Evolutionary conservation across 768 basidiomycete genomes (phyloP), one percentile per base, ranked within the genome.

Genomic region (Brasilioporus rufonigricans): DNA sequence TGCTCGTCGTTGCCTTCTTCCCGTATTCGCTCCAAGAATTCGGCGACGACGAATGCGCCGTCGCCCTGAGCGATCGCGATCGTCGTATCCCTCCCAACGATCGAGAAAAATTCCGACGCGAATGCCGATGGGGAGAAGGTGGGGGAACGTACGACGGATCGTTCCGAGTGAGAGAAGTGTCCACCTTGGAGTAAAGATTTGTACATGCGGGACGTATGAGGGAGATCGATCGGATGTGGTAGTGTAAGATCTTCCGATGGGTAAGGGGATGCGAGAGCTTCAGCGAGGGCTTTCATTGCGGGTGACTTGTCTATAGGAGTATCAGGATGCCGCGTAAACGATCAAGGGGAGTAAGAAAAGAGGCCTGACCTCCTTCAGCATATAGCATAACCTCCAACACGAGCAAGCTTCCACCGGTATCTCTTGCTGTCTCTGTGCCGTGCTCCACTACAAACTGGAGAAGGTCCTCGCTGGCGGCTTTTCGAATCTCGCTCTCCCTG

Each of bases 181-280:
- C 94, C 94, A 6, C 94, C 94, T 66, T 95, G 92, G 1, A 97
- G 77, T 7, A 97, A 82, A 7, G 84, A 85, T 68, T 97, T 97
- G 79, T 92, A 95, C 46, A 94, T 65, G 38, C 94, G 80, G 4
- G 90, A 87, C 1, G 87, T 82, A 62, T 93, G 91, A 1, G 92
- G 83, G 13, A 93, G 78, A 64, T 95, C 87, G 54, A 95, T 87
- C 16, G 81, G 80, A 70, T 93, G 91, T 0, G 80, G 77, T 12
- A 66, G 67, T 12, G 74, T 55, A 0, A 75, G 53, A 48, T 84
- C 81, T 6, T 76, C 63, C 21, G 82, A 77, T 0, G 86, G 83
- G 65, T 87, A 85, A 6, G 83, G 74, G 2, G 71, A 62, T 2
- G 79, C 69, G 19, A 93, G 76, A 0, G 83, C 78, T 24, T 73